phyloP scores from a whole-genome alignment of 2,329 filamentous ascomycete species.

The Aspergillus hortae region DNA sequence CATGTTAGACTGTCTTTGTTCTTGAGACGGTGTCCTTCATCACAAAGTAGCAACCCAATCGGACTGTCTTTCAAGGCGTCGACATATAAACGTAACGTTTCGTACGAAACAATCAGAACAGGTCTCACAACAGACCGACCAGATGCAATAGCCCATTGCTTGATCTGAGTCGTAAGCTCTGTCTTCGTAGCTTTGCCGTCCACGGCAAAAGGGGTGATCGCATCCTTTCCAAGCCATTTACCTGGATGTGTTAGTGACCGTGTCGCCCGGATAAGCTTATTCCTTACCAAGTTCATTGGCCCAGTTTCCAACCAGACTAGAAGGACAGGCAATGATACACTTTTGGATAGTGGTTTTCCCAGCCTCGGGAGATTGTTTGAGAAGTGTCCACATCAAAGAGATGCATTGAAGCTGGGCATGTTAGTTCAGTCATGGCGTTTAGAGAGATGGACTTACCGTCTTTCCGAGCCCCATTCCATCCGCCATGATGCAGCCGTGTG shows the following conservation, averaged over 20 bases:
- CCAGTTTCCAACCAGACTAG: slow-evolving; percentile 96
- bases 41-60: slow-evolving; percentile 89
- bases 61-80: slow-evolving; percentile 85
- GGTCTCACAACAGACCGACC: slow-evolving; percentile 87
- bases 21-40: slow-evolving; percentile 94
- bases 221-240: slow-evolving; percentile 93
- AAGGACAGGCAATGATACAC: slow-evolving; percentile 93
- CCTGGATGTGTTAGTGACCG: slow-evolving; percentile 39
- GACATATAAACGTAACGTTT: slow-evolving; percentile 86
- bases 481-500: slow-evolving; percentile 98
- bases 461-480: slow-evolving; percentile 99
- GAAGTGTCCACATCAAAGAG: slow-evolving; percentile 88
- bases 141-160: slow-evolving; percentile 89
- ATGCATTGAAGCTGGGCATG: slow-evolving; percentile 76
- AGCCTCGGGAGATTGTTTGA: slow-evolving; percentile 95
- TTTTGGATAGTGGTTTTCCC: slow-evolving; percentile 93
- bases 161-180: slow-evolving; percentile 82
- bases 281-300: slow-evolving; percentile 73
- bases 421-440: slow-evolving; percentile 16
- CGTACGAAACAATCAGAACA: slow-evolving; percentile 96
- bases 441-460: slow-evolving; percentile 50
- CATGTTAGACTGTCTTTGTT: slow-evolving; percentile 97
- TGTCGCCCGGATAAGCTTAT: neutral
- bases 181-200: slow-evolving; percentile 96
- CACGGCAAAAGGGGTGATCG: slow-evolving; percentile 88